phyloP scores from a whole-genome alignment of 345 rosid genomes.

The Populus nigra region DNA sequence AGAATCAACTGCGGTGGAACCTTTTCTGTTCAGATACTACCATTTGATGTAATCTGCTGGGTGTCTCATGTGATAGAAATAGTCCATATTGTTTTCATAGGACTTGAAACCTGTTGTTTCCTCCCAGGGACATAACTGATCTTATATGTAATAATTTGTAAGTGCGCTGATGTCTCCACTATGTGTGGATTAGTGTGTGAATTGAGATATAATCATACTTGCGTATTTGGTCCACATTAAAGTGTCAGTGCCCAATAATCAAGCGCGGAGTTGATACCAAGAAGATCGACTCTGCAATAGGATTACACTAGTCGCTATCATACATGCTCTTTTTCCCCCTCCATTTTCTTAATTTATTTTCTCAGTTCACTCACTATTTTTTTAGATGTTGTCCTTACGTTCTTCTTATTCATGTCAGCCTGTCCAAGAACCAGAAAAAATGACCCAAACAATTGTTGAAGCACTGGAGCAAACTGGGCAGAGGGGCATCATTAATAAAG shows the following conservation, averaged over 20 bases:
- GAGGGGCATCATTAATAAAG: slow-evolving; percentile 96
- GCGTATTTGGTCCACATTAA: background rate
- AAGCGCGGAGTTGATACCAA: background rate
- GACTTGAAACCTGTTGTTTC: background rate
- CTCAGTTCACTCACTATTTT: background rate
- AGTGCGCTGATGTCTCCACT: background rate
- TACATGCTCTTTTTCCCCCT: background rate
- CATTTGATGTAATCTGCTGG: background rate
- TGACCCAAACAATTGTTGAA: slow-evolving; percentile 78
- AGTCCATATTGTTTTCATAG: background rate
- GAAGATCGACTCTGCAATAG: background rate
- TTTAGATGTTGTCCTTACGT: background rate
- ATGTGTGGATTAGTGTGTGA: background rate
- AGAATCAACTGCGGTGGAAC: background rate
- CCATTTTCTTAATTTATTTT: background rate
- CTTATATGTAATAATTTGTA: background rate
- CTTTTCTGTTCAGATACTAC: background rate
- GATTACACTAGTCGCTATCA: background rate
- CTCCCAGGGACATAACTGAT: background rate
- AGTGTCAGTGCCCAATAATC: background rate
- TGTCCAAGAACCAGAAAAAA: slow-evolving; percentile 82
- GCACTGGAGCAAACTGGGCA: slow-evolving; percentile 75
- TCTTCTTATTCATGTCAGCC: slow-evolving; percentile 49
- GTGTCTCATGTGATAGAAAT: background rate
- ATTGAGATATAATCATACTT: background rate